phyloP scores from a whole-genome alignment of 768 basidiomycete species.

The Austroboletus eburneus region DNA sequence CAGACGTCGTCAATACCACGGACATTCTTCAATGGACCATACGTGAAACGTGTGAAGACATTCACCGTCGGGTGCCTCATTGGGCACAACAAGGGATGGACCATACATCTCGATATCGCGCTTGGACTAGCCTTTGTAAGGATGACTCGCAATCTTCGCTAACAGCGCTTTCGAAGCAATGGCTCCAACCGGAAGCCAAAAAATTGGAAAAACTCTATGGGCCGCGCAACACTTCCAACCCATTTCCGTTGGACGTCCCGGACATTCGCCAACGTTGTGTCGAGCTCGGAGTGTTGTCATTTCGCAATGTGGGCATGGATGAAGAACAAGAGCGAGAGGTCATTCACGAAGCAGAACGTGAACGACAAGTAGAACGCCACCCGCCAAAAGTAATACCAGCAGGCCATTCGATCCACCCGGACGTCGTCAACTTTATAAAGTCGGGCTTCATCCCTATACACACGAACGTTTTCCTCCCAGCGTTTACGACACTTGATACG shows the following conservation, averaged over 20 bases:
- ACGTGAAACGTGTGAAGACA: conserved; percentile 40
- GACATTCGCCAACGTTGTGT: conserved; percentile 14
- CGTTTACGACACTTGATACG: conserved; percentile 6
- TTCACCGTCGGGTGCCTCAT: conserved; percentile 36
- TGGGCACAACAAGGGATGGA: conserved; percentile 40
- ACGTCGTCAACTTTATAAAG: conserved; percentile 24
- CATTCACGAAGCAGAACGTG: conserved; percentile 40
- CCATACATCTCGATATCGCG: conserved; percentile 12
- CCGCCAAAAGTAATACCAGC: conserved; percentile 26
- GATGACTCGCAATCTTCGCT: not conserved
- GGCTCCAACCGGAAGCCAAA: conserved; percentile 41
- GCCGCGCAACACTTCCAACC: not conserved
- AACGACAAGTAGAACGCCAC: conserved; percentile 37
- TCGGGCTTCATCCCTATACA: conserved; percentile 23
- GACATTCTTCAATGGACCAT: conserved; percentile 45
- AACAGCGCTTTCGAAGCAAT: conserved; percentile 15
- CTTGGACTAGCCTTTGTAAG: conserved; percentile 13
- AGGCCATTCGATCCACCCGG: conserved; percentile 18
- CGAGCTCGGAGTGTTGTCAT: conserved; percentile 13
- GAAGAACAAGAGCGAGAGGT: conserved; percentile 53
- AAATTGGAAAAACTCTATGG: conserved; percentile 35
- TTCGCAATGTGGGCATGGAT: conserved; percentile 27
- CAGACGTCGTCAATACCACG: conserved; percentile 4
- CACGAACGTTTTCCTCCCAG: conserved; percentile 21
- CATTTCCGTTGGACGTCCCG: not conserved